A percentile compares a stretch with the other conserved stretches of the same genome.
phyloP scores from a whole-genome alignment of 2,329 filamentous ascomycete species.

The Hymenoscyphus albidus region DNA sequence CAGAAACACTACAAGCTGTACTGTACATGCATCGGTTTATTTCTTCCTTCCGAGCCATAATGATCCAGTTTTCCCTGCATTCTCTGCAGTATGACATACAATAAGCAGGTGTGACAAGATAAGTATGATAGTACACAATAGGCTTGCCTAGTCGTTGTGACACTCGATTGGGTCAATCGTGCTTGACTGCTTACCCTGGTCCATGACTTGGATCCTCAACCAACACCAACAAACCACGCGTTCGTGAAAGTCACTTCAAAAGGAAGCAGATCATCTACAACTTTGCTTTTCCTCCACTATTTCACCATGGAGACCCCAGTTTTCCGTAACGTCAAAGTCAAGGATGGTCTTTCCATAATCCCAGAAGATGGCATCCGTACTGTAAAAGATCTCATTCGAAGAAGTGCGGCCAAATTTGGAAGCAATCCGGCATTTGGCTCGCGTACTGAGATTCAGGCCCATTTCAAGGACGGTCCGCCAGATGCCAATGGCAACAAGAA shows the following conservation, averaged over 20 bases:
- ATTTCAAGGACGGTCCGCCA: not conserved
- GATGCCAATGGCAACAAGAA: slow-evolving; percentile 5
- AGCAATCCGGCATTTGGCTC: not conserved
- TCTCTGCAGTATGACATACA: not conserved
- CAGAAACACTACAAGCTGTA: not conserved
- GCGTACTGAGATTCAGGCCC: slow-evolving; percentile 2
- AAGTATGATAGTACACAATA: not conserved
- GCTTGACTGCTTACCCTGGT: too few relatives aligned
- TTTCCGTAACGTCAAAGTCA: slow-evolving; percentile 1
- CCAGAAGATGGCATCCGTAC: not conserved
- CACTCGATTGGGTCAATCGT: too few relatives aligned
- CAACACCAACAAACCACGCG: too few relatives aligned
- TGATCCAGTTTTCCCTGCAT: not conserved
- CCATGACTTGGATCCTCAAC: too few relatives aligned
- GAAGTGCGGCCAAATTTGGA: slow-evolving; percentile 1
- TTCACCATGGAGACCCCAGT: not conserved
- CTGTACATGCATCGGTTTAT: not conserved
- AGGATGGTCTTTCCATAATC: not conserved
- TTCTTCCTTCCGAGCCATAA: not conserved
- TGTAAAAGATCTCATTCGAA: not conserved
- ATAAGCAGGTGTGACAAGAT: not conserved
- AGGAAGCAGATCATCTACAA: not conserved
- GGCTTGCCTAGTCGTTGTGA: too few relatives aligned
- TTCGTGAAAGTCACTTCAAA: not conserved
- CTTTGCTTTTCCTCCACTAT: not conserved